Evolutionary conservation across 2,329 filamentous ascomycete species (phyloP).

Genomic region (Peltaster fructicola): DNA sequence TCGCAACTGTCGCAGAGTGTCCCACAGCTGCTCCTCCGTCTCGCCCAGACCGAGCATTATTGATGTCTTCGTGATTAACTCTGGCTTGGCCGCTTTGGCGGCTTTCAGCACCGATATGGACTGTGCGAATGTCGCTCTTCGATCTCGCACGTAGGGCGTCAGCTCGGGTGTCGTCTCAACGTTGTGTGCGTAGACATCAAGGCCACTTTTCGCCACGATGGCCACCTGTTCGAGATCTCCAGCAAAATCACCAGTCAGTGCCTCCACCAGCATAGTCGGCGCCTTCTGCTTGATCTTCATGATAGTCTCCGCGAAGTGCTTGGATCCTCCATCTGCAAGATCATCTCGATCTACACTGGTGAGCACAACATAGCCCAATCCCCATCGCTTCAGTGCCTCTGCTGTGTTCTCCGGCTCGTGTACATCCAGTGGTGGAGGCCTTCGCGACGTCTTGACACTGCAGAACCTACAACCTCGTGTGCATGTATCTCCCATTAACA

Average conservation of each 20-base stretch:
- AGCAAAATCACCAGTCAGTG: conserved; percentile 69
- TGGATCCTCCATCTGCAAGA: conserved; percentile 68
- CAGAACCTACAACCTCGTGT: conserved; percentile 94
- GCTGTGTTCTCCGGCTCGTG: conserved; percentile 96
- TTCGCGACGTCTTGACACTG: conserved; percentile 75
- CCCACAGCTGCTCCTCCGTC: conserved; percentile 69
- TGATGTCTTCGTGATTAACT: conserved; percentile 93
- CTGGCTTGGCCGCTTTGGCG: conserved; percentile 59
- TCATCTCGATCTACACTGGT: conserved; percentile 92
- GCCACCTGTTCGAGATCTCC: conserved; percentile 77
- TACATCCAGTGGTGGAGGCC: conserved; percentile 65
- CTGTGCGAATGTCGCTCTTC: conserved; percentile 76
- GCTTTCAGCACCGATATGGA: conserved; percentile 62
- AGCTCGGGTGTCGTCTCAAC: conserved; percentile 86
- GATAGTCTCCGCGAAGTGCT: conserved; percentile 86
- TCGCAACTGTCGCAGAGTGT: conserved; percentile 64
- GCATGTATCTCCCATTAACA: conserved; percentile 98
- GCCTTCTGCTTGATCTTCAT: conserved; percentile 67
- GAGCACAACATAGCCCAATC: conserved; percentile 85
- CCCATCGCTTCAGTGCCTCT: conserved; percentile 83
- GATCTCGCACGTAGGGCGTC: conserved; percentile 77
- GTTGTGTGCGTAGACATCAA: conserved; percentile 96
- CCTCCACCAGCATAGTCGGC: conserved; percentile 61
- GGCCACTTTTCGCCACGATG: conserved; percentile 66
- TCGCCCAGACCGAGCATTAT: conserved; percentile 94